phyloP scores from a whole-genome alignment of 208 protist genomes.

The Trypanosomatidae sp. region DNA sequence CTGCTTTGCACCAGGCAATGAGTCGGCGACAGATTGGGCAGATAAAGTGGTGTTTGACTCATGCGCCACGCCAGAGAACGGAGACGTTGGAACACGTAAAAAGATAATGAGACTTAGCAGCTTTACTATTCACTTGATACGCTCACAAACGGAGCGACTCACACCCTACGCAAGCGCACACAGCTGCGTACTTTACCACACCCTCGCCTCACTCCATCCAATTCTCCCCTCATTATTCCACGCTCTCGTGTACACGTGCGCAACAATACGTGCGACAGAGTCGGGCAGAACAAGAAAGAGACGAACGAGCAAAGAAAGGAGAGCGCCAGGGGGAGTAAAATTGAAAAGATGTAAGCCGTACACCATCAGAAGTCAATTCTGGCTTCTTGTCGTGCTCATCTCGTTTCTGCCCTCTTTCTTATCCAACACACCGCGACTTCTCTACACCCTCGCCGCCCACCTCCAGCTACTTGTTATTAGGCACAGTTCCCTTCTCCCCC shows the following conservation, averaged over 20 bases:
- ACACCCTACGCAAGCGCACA: neutral
- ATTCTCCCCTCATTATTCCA: too few species aligned
- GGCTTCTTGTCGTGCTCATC: neutral
- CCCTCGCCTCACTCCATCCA: neutral
- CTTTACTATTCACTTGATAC: too few species aligned
- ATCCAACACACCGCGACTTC: neutral
- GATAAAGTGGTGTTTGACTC: neutral
- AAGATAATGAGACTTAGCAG: neutral
- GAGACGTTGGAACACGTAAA: neutral
- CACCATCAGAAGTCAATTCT: neutral
- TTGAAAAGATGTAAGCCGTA: neutral
- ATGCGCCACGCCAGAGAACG: neutral
- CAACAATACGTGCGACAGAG: neutral
- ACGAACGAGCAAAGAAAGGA: neutral
- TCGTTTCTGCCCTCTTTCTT: neutral
- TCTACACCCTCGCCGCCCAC: neutral
- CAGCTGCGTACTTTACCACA: neutral
- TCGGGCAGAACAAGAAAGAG: neutral
- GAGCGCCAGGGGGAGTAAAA: neutral
- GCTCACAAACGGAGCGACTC: neutral
- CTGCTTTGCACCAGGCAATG: neutral
- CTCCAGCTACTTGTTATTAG: neutral
- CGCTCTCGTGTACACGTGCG: neutral
- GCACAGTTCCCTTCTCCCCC: neutral
- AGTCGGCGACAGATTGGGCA: neutral